Evolutionary conservation across 139 green algal species (phyloP).

Genomic region (Desmodesmus armatus): DNA sequence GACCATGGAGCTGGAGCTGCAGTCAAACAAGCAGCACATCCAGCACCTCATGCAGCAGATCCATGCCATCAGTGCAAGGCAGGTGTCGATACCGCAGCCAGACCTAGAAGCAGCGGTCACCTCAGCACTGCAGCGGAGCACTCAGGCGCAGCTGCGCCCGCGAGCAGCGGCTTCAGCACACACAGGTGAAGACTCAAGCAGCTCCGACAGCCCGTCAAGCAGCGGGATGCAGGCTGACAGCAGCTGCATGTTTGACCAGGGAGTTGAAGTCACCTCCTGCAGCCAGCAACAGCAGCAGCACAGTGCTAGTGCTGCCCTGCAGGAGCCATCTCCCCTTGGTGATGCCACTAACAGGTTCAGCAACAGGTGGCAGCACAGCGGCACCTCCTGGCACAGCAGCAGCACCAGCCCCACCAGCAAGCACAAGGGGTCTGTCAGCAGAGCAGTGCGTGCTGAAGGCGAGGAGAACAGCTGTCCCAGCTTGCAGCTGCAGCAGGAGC

Average conservation of each 20-base stretch:
- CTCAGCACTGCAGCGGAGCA: neutral
- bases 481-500: neutral
- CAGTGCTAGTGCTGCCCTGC: constrained; percentile 1
- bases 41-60: constrained; percentile 32
- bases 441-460: neutral
- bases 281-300: neutral
- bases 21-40: constrained; percentile 41
- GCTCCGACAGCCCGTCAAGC: neutral
- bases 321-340: neutral
- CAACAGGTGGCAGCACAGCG: constrained; percentile 20
- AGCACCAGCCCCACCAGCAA: constrained; percentile 2
- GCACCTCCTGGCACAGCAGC: neutral
- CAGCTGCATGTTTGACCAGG: no score
- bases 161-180: no score
- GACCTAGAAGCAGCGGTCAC: neutral
- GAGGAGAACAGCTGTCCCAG: neutral
- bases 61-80: constrained; percentile 20
- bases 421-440: neutral
- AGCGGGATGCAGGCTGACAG: neutral
- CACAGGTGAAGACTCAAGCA: no score
- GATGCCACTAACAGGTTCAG: constrained; percentile 27
- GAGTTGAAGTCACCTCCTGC: no score
- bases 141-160: no score
- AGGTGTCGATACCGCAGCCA: neutral
- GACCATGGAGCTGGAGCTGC: constrained; percentile 33